These are phyloP conservation scores for Chernovozyma sophiae-reginae DNA, from an alignment of 1,139 yeast genomes.

Conservation along the genomic window DNA sequence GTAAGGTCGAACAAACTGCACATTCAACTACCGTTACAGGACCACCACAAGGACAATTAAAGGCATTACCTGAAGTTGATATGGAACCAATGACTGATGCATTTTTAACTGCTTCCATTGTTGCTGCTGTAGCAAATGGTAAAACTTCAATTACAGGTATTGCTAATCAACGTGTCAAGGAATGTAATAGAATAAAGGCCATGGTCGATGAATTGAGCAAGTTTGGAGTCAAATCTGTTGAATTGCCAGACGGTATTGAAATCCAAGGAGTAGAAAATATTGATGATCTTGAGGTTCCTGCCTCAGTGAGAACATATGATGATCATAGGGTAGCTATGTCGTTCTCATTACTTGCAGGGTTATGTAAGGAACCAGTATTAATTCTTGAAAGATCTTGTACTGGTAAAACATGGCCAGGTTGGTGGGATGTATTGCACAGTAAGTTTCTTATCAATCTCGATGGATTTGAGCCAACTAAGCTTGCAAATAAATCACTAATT, in stretches of 20 bases:
- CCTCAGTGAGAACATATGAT: constrained; percentile 61
- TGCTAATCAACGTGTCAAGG: constrained; percentile 97
- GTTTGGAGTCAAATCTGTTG: constrained; percentile 83
- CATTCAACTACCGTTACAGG: constrained; percentile 91
- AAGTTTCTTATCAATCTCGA: constrained; percentile 59
- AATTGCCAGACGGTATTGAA: constrained; percentile 88
- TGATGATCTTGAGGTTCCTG: constrained; percentile 47
- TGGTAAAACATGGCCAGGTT: constrained; percentile 99
- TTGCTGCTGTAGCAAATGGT: constrained; percentile 77
- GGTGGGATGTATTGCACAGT: constrained; percentile 94
- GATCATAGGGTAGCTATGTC: constrained; percentile 99
- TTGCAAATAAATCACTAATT: constrained; percentile 10
- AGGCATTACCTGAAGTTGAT: constrained; percentile 72
- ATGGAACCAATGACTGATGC: constrained; percentile 99
- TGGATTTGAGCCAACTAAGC: constrained; percentile 54
- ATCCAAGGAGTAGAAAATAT: constrained; percentile 56
- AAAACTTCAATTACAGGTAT: constrained; percentile 87
- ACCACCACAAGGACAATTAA: constrained; percentile 65
- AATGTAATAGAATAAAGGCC: constrained; percentile 93
- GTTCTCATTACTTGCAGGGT: constrained; percentile 76
- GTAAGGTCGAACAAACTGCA: constrained; percentile 75
- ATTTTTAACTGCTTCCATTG: constrained; percentile 92
- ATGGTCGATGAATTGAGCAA: constrained; percentile 86
- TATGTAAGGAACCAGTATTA: constrained; percentile 53
- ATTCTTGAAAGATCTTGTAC: constrained; percentile 88